Percentiles rank a stretch among this genome's conserved stretches.
These are phyloP conservation scores for Jaltomata sinuosa DNA, from an alignment of 257 asterid genomes.

Conservation along the genomic window DNA sequence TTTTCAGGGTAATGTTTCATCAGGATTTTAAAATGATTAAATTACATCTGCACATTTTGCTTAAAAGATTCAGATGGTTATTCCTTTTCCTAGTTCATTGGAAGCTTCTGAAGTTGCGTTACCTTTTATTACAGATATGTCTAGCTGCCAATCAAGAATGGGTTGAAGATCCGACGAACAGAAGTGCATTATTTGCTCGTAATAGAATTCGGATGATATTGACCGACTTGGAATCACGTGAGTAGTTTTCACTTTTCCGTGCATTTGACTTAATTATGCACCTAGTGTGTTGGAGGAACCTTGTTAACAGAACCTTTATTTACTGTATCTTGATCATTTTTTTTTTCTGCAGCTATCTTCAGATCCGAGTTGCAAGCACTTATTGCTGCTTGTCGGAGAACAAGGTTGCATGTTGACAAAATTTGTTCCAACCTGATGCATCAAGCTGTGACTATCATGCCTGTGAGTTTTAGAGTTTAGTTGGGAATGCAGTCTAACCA, in stretches of 20 bases:
- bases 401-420: constrained; percentile 56
- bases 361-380: constrained; percentile 63
- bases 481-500: not conserved
- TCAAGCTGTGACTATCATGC: constrained; percentile 51
- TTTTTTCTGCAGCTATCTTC: constrained; percentile 39
- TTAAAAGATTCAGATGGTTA: not conserved
- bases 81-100: not conserved
- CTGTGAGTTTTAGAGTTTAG: constrained; percentile 35
- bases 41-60: not conserved
- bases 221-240: constrained; percentile 45
- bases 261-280: not conserved
- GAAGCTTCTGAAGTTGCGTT: not conserved
- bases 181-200: constrained; percentile 62
- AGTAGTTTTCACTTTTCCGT: constrained; percentile 15
- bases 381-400: constrained; percentile 63
- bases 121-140: constrained; percentile 53
- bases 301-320: not conserved
- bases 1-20: not conserved
- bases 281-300: not conserved
- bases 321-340: not conserved
- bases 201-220: constrained; percentile 81
- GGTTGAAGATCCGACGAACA: constrained; percentile 96
- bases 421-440: constrained; percentile 35
- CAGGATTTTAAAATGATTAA: not conserved
- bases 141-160: constrained; percentile 55